Percentiles rank a stretch among this genome's conserved stretches.
phyloP scores from a whole-genome alignment of 1,284 basidiomycete genomes.

The Fomitopsis palustris region DNA sequence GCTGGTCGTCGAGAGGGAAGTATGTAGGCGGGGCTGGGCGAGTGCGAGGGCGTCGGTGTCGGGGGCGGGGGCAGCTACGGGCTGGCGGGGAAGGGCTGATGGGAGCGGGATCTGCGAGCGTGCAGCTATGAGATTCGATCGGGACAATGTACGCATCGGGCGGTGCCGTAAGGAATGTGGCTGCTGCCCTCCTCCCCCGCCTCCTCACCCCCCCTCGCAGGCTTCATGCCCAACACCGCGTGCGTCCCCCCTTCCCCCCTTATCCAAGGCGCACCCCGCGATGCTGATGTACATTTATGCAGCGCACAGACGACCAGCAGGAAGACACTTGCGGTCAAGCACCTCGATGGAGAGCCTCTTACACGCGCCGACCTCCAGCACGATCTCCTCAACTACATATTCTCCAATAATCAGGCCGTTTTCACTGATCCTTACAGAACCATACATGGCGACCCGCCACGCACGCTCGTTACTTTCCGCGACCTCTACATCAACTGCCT shows the following conservation, averaged over 20 bases:
- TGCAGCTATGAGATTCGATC: conserved; percentile 30
- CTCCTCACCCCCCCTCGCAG: conserved; percentile 4
- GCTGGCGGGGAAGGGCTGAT: background rate
- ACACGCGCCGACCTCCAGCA: conserved; percentile 83
- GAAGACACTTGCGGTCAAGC: conserved; percentile 75
- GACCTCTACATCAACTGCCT: conserved; percentile 84
- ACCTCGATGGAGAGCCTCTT: conserved; percentile 72
- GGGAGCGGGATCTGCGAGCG: conserved; percentile 14
- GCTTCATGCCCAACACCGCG: conserved; percentile 16
- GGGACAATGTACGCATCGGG: conserved; percentile 16
- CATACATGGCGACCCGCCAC: conserved; percentile 38
- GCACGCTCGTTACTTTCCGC: conserved; percentile 68
- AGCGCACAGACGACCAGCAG: conserved; percentile 59
- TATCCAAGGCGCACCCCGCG: background rate
- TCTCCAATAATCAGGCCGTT: conserved; percentile 62
- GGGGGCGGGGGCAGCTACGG: background rate
- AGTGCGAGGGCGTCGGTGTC: background rate
- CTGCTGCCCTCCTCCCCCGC: conserved; percentile 14
- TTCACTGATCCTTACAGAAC: conserved; percentile 62
- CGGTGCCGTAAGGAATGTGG: conserved; percentile 26
- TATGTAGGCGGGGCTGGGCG: background rate
- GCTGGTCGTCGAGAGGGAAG: too few species aligned
- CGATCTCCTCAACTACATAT: conserved; percentile 78
- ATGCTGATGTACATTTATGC: conserved; percentile 16
- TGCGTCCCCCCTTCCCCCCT: conserved; percentile 3